phyloP scores from a whole-genome alignment of 2,329 filamentous ascomycete species.

The Amesomyces nigricolor region DNA sequence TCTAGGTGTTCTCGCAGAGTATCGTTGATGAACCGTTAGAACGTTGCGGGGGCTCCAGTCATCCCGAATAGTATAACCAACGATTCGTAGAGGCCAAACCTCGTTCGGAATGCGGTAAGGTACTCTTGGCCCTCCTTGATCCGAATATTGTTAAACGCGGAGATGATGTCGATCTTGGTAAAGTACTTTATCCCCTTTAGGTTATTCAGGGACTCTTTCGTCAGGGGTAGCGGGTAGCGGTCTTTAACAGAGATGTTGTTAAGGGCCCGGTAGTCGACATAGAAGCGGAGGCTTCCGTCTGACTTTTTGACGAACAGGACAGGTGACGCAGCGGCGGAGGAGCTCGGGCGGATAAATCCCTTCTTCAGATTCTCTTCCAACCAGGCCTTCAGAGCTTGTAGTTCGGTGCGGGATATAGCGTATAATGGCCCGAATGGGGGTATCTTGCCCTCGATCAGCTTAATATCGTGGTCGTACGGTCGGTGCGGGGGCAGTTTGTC shows the following conservation, averaged over 20 bases:
- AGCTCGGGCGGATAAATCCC: too few relatives aligned
- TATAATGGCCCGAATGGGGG: not conserved
- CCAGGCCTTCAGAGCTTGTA: not conserved
- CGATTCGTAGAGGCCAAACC: conserved; percentile 29
- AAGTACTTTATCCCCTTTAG: not conserved
- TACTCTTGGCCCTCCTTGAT: conserved; percentile 24
- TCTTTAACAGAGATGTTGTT: not conserved
- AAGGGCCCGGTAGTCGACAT: not conserved
- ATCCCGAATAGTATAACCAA: conserved; percentile 30
- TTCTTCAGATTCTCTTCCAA: not conserved
- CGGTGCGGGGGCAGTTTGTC: not conserved
- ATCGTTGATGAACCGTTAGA: conserved; percentile 15
- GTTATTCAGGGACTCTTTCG: not conserved
- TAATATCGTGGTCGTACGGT: not conserved
- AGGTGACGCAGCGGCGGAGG: not conserved
- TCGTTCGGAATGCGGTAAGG: conserved; percentile 30
- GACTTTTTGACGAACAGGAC: not conserved
- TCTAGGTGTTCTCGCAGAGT: conserved; percentile 1
- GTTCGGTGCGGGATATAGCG: not conserved
- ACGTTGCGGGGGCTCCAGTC: conserved; percentile 17
- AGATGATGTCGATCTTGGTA: not conserved
- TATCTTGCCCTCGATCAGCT: not conserved
- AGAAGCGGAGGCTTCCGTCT: not conserved
- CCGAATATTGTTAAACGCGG: not conserved
- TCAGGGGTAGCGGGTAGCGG: not conserved